Evolutionary conservation across 2,329 filamentous ascomycete genomes (phyloP).

Genomic region (Aspergillus sp.): DNA sequence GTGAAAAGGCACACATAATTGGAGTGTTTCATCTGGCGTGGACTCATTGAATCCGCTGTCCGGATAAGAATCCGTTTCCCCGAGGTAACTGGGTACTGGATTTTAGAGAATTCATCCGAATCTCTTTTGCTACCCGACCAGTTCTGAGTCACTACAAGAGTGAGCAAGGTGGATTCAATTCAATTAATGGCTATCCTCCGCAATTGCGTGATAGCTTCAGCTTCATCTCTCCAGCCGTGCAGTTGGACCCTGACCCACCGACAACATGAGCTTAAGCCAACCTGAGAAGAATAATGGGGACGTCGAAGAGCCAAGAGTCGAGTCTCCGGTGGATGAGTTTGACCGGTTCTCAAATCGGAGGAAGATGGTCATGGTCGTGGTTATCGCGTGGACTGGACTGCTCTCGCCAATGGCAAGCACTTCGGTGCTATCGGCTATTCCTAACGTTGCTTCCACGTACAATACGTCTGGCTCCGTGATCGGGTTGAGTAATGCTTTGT

Average conservation of each 20-base stretch:
- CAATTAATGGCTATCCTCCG: neutral
- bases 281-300: neutral
- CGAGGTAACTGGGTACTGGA: too few relatives aligned
- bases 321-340: neutral
- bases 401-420: slow-evolving; percentile 55
- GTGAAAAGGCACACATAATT: neutral
- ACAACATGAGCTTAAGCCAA: neutral
- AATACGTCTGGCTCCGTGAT: slow-evolving; percentile 67
- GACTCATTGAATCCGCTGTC: neutral
- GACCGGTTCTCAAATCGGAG: neutral
- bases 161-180: neutral
- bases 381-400: slow-evolving; percentile 9
- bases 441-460: slow-evolving; percentile 69
- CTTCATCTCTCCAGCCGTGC: neutral
- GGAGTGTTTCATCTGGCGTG: neutral
- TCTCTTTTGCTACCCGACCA: neutral
- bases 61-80: neutral
- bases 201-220: neutral
- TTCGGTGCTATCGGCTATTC: slow-evolving; percentile 64
- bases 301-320: neutral
- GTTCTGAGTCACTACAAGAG: neutral
- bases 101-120: too few relatives aligned
- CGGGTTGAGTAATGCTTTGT: slow-evolving; percentile 73
- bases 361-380: slow-evolving; percentile 5
- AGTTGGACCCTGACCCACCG: neutral